phyloP scores from a whole-genome alignment of 2,329 filamentous ascomycete genomes.

The Cryphonectria japonica region DNA sequence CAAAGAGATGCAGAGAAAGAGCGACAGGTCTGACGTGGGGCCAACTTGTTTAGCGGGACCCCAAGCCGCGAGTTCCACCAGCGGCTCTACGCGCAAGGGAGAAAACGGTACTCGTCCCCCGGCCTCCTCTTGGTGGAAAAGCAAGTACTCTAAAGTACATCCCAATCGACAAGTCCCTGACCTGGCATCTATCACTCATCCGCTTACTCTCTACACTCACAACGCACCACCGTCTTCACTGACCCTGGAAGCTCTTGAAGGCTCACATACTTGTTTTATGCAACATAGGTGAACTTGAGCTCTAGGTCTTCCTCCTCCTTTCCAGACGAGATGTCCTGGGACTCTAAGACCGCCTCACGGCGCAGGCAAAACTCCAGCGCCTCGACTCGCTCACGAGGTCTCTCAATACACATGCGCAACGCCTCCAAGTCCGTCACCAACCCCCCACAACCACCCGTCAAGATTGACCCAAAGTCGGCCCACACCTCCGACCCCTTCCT shows the following conservation, averaged over 20 bases:
- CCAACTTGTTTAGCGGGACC: conserved; percentile 12
- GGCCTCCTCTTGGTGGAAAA: neutral
- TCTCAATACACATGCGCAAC: conserved; percentile 48
- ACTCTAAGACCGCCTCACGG: conserved; percentile 42
- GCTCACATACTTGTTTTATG: neutral
- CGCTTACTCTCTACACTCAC: neutral
- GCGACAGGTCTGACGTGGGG: conserved; percentile 22
- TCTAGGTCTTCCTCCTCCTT: neutral
- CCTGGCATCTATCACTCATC: neutral
- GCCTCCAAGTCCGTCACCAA: conserved; percentile 37
- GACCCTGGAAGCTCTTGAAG: neutral
- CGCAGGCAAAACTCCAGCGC: conserved; percentile 53
- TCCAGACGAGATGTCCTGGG: conserved; percentile 42
- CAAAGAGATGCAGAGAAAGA: neutral
- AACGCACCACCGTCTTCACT: neutral
- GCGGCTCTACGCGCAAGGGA: neutral
- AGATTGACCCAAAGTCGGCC: conserved; percentile 54
- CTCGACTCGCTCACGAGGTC: conserved; percentile 40
- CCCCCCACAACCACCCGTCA: conserved; percentile 28
- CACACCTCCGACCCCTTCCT: conserved; percentile 75
- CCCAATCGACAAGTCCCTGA: neutral
- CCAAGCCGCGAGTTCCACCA: conserved; percentile 2
- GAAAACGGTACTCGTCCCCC: neutral
- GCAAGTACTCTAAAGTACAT: conserved; percentile 7
- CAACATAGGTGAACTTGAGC: neutral